Base-by-base conservation (phyloP, 306 rosid genomes). In the Glycine latifolia region DNA sequence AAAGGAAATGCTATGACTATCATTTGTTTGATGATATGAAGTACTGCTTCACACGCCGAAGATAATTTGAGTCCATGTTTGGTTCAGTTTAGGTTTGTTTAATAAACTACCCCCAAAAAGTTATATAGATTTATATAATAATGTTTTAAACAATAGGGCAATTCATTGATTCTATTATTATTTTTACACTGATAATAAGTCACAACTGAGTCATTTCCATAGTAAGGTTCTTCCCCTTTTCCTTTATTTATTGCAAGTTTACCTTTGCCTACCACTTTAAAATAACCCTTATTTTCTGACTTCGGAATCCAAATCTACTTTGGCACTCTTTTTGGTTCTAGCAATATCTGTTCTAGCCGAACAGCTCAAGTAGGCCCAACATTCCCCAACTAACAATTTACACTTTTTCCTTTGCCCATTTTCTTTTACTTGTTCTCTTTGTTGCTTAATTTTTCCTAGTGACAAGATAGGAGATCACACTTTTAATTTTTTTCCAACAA, bases 271-370 rank as follows among this genome's bases (percentile, higher is more conserved):
- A 47, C 10, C 60, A 70, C 83, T 86, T 71, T 81, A 70, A 75
- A 75, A 67, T 62, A 60, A 68, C 47, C 74, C 8, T 50, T 50
- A 48, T 67, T 71, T 26, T 78, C 49, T 33, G 31, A 20, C 87
- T 77, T 75, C 6, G 77, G 85, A 86, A 87, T 84, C 80, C 76
- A 87, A 80, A 81, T 81, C 86, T 78, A 70, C 74, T 73, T 55
- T 78, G 49, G 16, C 44, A 68, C 73, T 77, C 88, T 31, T 81
- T 88, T 83, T 72, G 73, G 72, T 67, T 47, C 16, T 56, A 37
- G 10, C 59, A 84, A 74, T 77, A 78, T 89, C 83, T 80, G 35
- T 48, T 66, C 83, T 31, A 69, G 67, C 74, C 35, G 4, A 82
- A 71, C 48, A 71, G 15, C 70, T 67, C 54, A 54, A 67, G 55